Base-by-base conservation (phyloP, 345 rosid species). In the Ceriops decandra region DNA sequence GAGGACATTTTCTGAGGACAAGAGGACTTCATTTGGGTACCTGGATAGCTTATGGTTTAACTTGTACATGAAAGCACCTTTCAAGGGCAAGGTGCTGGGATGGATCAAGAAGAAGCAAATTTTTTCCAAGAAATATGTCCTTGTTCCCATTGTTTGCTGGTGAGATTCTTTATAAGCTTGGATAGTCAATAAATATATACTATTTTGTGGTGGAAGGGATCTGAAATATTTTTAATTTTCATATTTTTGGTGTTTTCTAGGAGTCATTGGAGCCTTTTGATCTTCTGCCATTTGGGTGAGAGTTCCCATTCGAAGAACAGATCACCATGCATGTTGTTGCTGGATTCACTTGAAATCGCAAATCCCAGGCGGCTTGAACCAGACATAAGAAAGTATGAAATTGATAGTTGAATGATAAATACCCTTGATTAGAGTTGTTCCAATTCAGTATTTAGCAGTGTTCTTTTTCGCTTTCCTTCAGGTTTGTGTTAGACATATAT, bases 261-360 rank as follows among this genome's bases (percentile, higher is more conserved):
- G 92, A 66, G 85, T 66, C 96, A 90, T 47, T 90, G 96, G 96
- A 79, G 71, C 71, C 84, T 89, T 69, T 80, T 89, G 82, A 89
- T 89, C 66, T 82, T 89, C 73, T 89, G 96, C 64, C 81, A 89
- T 67, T 79, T 89, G 62, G 90, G 85, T 15, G 90, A 82, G 68
- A 66, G 70, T 59, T 79, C 78, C 54, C 77, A 79, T 31, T 80
- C 88, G 20, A 76, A 82, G 28, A 58, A 59, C 53, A 73, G 67
- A 60, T 82, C 77, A 52, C 85, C 88, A 0, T 87, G 90, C 79
- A 84, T 89, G 83, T 58, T 87, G 68, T 70, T 89, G 74, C 84
- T 89, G 74, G 96, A 89, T 74, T 86, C 96, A 49, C 85, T 89
- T 60, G 77, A 76, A 73, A 79, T 63, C 77, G 83, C 92, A 0